phyloP scores from a whole-genome alignment of 139 green algal species.

The Chlorella sp. region DNA sequence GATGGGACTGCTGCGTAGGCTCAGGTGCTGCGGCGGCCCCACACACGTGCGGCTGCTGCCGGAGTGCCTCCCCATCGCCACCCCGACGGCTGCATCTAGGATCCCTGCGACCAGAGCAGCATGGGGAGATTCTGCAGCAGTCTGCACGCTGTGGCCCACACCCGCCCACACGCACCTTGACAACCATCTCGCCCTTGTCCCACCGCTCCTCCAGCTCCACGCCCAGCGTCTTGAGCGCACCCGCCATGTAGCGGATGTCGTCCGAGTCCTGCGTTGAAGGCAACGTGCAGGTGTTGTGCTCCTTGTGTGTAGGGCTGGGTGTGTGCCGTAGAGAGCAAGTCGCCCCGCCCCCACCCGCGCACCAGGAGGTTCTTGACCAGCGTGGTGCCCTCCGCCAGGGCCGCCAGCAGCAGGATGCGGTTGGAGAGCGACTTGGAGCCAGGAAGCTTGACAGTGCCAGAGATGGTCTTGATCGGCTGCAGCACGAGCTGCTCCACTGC shows the following conservation, averaged over 20 bases:
- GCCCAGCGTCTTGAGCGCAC: conserved; percentile 81
- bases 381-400: conserved; percentile 82
- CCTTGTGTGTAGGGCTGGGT: not conserved
- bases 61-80: too few relatives aligned
- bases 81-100: too few relatives aligned
- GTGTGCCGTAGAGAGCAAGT: too few relatives aligned
- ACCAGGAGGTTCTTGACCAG: conserved; percentile 92
- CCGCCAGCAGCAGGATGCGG: conserved; percentile 90
- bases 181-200: conserved; percentile 52
- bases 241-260: conserved; percentile 94
- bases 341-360: too few relatives aligned
- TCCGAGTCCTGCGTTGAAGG: conserved; percentile 69
- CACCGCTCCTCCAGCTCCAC: conserved; percentile 82
- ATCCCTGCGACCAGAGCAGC: too few relatives aligned
- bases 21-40: too few relatives aligned
- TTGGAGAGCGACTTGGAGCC: conserved; percentile 98
- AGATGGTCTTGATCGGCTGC: conserved; percentile 58
- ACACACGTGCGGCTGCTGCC: too few relatives aligned
- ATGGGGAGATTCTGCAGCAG: too few relatives aligned
- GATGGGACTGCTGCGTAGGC: too few relatives aligned
- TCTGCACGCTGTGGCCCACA: too few relatives aligned
- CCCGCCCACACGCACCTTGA: conserved; percentile 47
- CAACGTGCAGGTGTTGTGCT: conserved; percentile 1
- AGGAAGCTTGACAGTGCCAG: conserved; percentile 74
- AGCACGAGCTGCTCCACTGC: conserved; percentile 25